These are phyloP conservation scores for Fistulifera solaris DNA, from an alignment of 108 stramenopile species.

Conservation along the genomic window DNA sequence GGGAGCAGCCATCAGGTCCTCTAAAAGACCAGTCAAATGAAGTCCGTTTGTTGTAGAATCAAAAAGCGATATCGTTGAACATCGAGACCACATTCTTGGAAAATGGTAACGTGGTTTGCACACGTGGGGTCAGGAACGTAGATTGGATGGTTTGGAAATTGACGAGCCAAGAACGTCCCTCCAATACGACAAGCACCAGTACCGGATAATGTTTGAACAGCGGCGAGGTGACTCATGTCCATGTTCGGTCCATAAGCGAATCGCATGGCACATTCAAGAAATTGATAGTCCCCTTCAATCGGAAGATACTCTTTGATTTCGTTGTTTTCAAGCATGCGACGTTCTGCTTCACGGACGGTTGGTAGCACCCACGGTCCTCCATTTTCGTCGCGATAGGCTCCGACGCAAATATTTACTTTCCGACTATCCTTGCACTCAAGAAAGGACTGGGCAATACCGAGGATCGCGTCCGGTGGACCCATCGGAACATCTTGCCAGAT, in stretches of 20 bases:
- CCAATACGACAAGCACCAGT: slow-evolving; percentile 86
- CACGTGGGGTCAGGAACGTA: slow-evolving; percentile 88
- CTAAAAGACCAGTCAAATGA: slow-evolving; percentile 63
- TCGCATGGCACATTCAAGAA: slow-evolving; percentile 52
- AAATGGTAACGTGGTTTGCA: slow-evolving; percentile 89
- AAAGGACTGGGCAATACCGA: slow-evolving; percentile 81
- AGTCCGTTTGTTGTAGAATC: slow-evolving; percentile 48
- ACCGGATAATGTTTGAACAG: slow-evolving; percentile 81
- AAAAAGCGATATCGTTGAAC: slow-evolving; percentile 73
- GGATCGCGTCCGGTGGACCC: slow-evolving; percentile 85
- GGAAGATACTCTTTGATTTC: slow-evolving; percentile 84
- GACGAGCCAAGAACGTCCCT: slow-evolving; percentile 65
- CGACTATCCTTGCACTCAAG: slow-evolving; percentile 63
- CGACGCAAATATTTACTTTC: slow-evolving; percentile 80
- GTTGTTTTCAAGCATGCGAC: slow-evolving; percentile 38
- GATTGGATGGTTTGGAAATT: slow-evolving; percentile 41
- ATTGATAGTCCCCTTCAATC: slow-evolving; percentile 70
- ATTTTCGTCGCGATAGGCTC: slow-evolving; percentile 79
- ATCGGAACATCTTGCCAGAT: slow-evolving; percentile 54
- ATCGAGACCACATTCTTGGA: slow-evolving; percentile 66
- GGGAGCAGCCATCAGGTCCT: slow-evolving; percentile 58
- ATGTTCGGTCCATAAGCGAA: slow-evolving; percentile 83
- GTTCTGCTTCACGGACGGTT: slow-evolving; percentile 75
- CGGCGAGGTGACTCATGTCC: slow-evolving; percentile 51
- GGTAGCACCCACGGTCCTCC: slow-evolving; percentile 84